These are phyloP conservation scores for Lepiota subincarnata DNA, from an alignment of 768 basidiomycete species.

Conservation along the genomic window DNA sequence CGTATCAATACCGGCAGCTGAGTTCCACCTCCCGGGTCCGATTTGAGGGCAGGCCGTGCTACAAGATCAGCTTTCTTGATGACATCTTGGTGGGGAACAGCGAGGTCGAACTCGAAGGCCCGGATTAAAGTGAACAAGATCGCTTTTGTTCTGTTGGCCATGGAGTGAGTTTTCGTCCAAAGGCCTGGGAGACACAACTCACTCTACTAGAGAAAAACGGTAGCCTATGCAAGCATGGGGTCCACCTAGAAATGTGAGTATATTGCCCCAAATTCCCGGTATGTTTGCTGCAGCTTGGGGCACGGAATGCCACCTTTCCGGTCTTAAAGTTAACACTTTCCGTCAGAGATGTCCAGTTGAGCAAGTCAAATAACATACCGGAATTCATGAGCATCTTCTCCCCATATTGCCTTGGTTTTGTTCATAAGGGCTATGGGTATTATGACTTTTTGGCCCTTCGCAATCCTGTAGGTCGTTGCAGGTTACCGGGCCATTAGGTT, in stretches of 20 bases:
- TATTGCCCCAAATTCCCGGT: slow-evolving; percentile 56
- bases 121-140: slow-evolving; percentile 48
- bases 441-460: slow-evolving; percentile 39
- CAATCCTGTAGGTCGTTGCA: slow-evolving; percentile 21
- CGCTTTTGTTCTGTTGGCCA: slow-evolving; percentile 21
- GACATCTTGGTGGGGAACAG: slow-evolving; percentile 43
- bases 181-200: slow-evolving; percentile 19
- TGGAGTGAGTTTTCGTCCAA: not conserved
- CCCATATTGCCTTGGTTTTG: slow-evolving; percentile 50
- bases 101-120: slow-evolving; percentile 51
- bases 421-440: slow-evolving; percentile 54
- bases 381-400: slow-evolving; percentile 57
- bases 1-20: slow-evolving; percentile 42
- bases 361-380: slow-evolving; percentile 28
- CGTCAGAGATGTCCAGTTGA: not conserved
- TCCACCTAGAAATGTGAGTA: slow-evolving; percentile 58
- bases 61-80: slow-evolving; percentile 33
- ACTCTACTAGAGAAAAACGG: slow-evolving; percentile 61
- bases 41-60: slow-evolving; percentile 37
- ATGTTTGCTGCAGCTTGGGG: slow-evolving; percentile 39
- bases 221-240: slow-evolving; percentile 64
- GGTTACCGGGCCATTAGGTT: not conserved
- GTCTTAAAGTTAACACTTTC: slow-evolving; percentile 32
- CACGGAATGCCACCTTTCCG: slow-evolving; percentile 55
- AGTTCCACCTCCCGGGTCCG: slow-evolving; percentile 30